Base-by-base conservation (phyloP, 345 rosid species). In the Eucalyptus cloeziana region DNA sequence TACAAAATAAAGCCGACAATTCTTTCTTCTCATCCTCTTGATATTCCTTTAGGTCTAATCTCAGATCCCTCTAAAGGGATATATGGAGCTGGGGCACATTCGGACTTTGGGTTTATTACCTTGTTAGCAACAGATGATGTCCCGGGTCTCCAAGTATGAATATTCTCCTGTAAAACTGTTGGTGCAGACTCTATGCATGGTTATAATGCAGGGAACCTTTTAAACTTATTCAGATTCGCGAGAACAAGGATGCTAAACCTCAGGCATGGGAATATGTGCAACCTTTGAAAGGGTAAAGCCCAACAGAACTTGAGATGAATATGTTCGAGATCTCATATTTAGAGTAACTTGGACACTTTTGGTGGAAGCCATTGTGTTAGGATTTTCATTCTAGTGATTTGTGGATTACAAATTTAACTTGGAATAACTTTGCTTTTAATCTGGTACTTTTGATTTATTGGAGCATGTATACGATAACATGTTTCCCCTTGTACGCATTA, bases 31-130 rank as follows among this genome's bases (percentile, higher is more conserved):
- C 79, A 31, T 67, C 79, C 10, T 0, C 24, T 45, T 60, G 50
- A 40, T 54, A 12, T 89, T 67, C 79, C 49, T 67, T 31, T 89
- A 95, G 96, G 91, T 87, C 91, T 89, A 88, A 43, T 92, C 87
- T 96, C 97, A 50, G 97, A 96, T 93, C 99, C 99, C 2, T 92
- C 91, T 0, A 92, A 91, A 88, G 99, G 99, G 79, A 86, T 97
- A 93, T 97, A 88, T 91, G 98, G 96, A 62, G 95, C 97, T 60
- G 99, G 98, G 88, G 97, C 99, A 76, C 99, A 97, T 92, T 94
- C 97, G 54, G 99, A 97, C 90, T 95, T 21, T 49, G 99, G 99
- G 88, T 91, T 97, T 92, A 93, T 97, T 86, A 97, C 99, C 81
- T 94, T 97, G 31, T 90, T 97, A 90, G 97, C 96, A 62, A 97